Conservation (phyloP, 2,329 filamentous ascomycete genomes). For the Ascochyta pisi region DNA sequence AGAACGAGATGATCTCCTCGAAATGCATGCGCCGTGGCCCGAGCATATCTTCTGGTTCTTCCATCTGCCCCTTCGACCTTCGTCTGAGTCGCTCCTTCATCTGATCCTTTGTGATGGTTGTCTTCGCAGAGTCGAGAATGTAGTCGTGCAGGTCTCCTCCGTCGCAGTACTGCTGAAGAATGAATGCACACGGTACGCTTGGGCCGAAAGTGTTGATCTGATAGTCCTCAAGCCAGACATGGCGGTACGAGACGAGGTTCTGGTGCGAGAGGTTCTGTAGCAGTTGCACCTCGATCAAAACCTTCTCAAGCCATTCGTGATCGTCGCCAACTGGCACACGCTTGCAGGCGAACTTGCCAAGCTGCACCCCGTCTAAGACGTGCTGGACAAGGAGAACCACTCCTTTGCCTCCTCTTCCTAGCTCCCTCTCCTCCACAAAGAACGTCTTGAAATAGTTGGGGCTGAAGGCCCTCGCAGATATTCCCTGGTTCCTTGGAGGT, state of each 20-base stretch:
- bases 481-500: constrained; percentile 64
- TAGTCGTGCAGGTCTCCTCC: constrained; percentile 88
- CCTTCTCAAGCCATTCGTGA: constrained; percentile 93
- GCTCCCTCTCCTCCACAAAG: constrained; percentile 85
- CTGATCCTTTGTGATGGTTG: constrained; percentile 75
- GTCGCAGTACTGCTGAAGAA: constrained; percentile 97
- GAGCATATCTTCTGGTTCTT: constrained; percentile 63
- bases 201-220: constrained; percentile 85
- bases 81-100: constrained; percentile 87
- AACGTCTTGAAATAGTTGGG: constrained; percentile 92
- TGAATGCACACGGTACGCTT: constrained; percentile 92
- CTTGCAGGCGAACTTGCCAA: constrained; percentile 96
- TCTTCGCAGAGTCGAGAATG: constrained; percentile 72
- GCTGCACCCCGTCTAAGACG: constrained; percentile 83
- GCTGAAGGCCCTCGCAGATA: constrained; percentile 85
- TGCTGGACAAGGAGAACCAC: constrained; percentile 95
- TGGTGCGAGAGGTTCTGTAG: constrained; percentile 91
- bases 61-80: constrained; percentile 77
- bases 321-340: constrained; percentile 93
- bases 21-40: constrained; percentile 69
- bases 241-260: constrained; percentile 94
- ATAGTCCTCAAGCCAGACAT: constrained; percentile 95
- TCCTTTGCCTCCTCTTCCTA: constrained; percentile 91
- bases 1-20: constrained; percentile 96
- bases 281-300: constrained; percentile 90